phyloP scores from a whole-genome alignment of 768 basidiomycete species.

The Krasilnikovozyma curviuscula region DNA sequence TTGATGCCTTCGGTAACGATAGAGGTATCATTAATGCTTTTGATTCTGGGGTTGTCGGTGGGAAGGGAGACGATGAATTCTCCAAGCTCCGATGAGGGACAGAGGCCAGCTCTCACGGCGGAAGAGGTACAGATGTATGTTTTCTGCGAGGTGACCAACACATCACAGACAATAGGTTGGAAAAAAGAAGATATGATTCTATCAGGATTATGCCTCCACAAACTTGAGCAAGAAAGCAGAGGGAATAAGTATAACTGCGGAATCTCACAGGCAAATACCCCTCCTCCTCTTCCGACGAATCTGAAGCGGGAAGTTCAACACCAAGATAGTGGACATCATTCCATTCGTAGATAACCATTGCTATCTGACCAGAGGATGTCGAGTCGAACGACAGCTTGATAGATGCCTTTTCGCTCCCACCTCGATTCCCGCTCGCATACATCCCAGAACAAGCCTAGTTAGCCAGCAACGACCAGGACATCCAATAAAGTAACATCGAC shows the following conservation, averaged over 20 bases:
- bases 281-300: too few relatives aligned
- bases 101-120: constrained; percentile 52
- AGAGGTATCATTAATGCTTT: constrained; percentile 47
- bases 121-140: constrained; percentile 28
- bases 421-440: too few relatives aligned
- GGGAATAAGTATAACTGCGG: too few relatives aligned
- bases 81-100: constrained; percentile 52
- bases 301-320: neutral
- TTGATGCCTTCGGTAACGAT: constrained; percentile 71
- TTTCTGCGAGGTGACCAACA: neutral
- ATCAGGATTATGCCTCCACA: neutral
- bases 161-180: neutral
- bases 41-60: constrained; percentile 25
- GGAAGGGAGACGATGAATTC: constrained; percentile 71
- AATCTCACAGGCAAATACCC: too few relatives aligned
- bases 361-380: constrained; percentile 63
- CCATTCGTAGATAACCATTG: constrained; percentile 96
- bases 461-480: too few relatives aligned
- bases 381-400: constrained; percentile 66
- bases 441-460: too few relatives aligned
- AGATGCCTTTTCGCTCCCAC: too few relatives aligned
- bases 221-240: neutral
- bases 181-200: neutral
- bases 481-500: too few relatives aligned
- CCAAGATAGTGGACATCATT: constrained; percentile 34